phyloP scores from a whole-genome alignment of 768 basidiomycete species.

The Termitomyces sp. region DNA sequence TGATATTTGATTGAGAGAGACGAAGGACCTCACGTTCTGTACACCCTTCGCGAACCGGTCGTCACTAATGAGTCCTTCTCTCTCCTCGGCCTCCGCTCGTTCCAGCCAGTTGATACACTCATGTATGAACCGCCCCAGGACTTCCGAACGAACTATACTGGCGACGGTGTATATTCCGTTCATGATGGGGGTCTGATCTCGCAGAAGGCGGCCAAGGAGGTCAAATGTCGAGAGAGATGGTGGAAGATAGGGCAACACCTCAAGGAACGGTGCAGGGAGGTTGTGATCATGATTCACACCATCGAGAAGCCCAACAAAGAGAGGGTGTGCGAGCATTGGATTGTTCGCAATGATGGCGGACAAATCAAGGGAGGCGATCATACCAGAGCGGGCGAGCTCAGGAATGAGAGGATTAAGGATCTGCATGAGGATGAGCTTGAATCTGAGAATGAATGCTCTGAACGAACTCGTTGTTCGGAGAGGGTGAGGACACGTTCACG shows the following conservation, averaged over 20 bases:
- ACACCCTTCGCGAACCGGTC: constrained; percentile 73
- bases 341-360: constrained; percentile 66
- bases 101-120: constrained; percentile 71
- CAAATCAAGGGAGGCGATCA: constrained; percentile 70
- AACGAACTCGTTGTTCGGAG: constrained; percentile 68
- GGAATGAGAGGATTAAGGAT: constrained; percentile 50
- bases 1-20: background rate
- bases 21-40: constrained; percentile 53
- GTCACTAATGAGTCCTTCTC: constrained; percentile 65
- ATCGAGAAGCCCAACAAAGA: constrained; percentile 58
- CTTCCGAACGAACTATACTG: constrained; percentile 61
- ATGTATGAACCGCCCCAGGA: constrained; percentile 70
- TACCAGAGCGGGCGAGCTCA: constrained; percentile 41
- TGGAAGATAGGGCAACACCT: constrained; percentile 63
- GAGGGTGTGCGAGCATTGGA: constrained; percentile 66
- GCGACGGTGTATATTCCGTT: constrained; percentile 55
- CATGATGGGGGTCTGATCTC: constrained; percentile 51
- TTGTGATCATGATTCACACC: constrained; percentile 30
- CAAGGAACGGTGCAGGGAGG: constrained; percentile 52
- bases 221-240: constrained; percentile 76
- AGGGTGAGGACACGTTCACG: constrained; percentile 72
- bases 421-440: constrained; percentile 29
- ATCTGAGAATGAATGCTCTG: background rate
- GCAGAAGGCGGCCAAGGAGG: constrained; percentile 64
- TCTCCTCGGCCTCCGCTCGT: constrained; percentile 64